Conservation (phyloP, 2,329 filamentous ascomycete species). For the Cytospora mali region DNA sequence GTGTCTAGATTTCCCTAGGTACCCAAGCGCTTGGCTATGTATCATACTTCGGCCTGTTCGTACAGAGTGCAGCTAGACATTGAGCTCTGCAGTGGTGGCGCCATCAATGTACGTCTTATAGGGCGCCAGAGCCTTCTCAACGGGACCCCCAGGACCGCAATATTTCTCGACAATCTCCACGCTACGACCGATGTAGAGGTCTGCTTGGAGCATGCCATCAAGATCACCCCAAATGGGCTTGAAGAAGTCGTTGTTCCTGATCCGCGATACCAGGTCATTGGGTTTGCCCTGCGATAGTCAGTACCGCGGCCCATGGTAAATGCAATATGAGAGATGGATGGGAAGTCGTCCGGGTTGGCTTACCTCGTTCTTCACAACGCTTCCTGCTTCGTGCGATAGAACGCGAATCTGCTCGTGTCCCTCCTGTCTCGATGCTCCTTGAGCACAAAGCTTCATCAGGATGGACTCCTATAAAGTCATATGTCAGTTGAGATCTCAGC, state of each 20-base stretch:
- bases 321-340: too few species aligned
- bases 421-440: slow-evolving; percentile 74
- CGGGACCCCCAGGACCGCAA: slow-evolving; percentile 43
- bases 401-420: slow-evolving; percentile 87
- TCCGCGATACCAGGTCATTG: slow-evolving; percentile 81
- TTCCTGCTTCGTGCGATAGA: slow-evolving; percentile 73
- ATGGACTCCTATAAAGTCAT: too few species aligned
- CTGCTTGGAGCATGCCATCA: slow-evolving; percentile 66
- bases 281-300: too few species aligned
- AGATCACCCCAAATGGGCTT: slow-evolving; percentile 50
- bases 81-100: slow-evolving; percentile 41
- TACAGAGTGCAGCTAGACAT: too few species aligned
- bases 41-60: too few species aligned
- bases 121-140: slow-evolving; percentile 43
- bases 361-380: slow-evolving; percentile 61
- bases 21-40: too few species aligned
- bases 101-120: slow-evolving; percentile 34
- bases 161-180: slow-evolving; percentile 50
- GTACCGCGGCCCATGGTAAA: too few species aligned
- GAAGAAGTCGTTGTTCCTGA: slow-evolving; percentile 75
- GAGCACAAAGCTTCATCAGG: slow-evolving; percentile 75
- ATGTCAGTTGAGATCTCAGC: too few species aligned
- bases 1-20: too few species aligned
- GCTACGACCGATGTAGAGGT: slow-evolving; percentile 50
- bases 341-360: too few species aligned